Conservation (phyloP, 2,329 filamentous ascomycete genomes). For the Tolypocladium sp. region DNA sequence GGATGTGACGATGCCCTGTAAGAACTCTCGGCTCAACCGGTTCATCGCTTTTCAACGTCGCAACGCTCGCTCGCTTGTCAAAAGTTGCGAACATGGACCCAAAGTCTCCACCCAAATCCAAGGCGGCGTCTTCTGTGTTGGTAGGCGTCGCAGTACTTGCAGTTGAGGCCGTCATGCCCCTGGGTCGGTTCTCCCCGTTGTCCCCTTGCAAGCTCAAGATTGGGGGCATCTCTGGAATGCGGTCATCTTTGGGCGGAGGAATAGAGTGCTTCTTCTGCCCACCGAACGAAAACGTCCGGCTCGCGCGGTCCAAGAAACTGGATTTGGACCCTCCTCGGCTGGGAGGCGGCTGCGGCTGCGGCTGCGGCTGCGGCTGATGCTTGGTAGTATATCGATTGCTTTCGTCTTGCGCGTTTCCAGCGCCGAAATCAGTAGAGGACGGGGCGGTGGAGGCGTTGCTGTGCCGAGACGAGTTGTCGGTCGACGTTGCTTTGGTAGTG, state of each 20-base stretch:
- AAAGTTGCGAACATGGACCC: conserved; percentile 46
- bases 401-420: conserved; percentile 16
- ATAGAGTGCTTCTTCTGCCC: conserved; percentile 39
- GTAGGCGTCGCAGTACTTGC: conserved; percentile 42
- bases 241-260: conserved; percentile 17
- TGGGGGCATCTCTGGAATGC: conserved; percentile 26
- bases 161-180: conserved; percentile 46
- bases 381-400: conserved; percentile 17
- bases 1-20: conserved; percentile 31
- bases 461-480: conserved; percentile 52
- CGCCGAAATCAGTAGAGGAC: conserved; percentile 39
- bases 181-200: conserved; percentile 25
- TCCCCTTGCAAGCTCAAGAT: conserved; percentile 24
- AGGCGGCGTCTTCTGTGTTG: conserved; percentile 30
- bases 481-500: conserved; percentile 49
- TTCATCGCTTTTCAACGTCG: conserved; percentile 34
- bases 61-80: conserved; percentile 43
- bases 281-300: conserved; percentile 52
- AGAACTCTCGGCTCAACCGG: conserved; percentile 32
- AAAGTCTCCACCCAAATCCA: conserved; percentile 51
- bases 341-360: conserved; percentile 25
- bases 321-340: conserved; percentile 36
- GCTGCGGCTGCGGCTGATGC: conserved; percentile 17
- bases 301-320: conserved; percentile 46
- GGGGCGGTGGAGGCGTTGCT: conserved; percentile 54